These are phyloP conservation scores for Lepiota brunneoincarnata DNA, from an alignment of 768 basidiomycete genomes.

Conservation along the genomic window DNA sequence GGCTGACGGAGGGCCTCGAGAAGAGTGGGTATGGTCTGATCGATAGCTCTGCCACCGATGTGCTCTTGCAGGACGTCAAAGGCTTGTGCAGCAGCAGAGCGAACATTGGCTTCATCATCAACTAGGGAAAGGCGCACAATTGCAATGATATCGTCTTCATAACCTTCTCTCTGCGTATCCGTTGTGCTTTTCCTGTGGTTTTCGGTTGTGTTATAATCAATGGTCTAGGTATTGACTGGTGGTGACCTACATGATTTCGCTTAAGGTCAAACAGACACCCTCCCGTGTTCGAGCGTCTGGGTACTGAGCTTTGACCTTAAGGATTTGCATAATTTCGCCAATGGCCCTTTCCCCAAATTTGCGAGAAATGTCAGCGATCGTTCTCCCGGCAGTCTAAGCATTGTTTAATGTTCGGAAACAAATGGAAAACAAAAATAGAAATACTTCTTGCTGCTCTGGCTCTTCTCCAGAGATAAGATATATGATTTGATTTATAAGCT, in stretches of 20 bases:
- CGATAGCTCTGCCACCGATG: conserved; percentile 88
- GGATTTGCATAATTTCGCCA: conserved; percentile 76
- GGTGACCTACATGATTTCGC: conserved; percentile 76
- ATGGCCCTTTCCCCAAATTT: conserved; percentile 94
- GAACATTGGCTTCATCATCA: conserved; percentile 82
- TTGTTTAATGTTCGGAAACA: not conserved
- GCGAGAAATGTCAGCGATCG: conserved; percentile 84
- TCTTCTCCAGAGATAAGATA: conserved; percentile 75
- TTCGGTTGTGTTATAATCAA: conserved; percentile 8
- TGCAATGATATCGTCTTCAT: conserved; percentile 85
- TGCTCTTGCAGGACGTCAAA: conserved; percentile 92
- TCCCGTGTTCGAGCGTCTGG: conserved; percentile 65
- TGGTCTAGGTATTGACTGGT: not conserved
- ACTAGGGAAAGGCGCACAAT: conserved; percentile 85
- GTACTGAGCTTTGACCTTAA: conserved; percentile 65
- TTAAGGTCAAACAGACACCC: conserved; percentile 85
- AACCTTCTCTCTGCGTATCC: conserved; percentile 79
- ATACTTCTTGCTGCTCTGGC: conserved; percentile 87
- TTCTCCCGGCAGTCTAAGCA: conserved; percentile 58
- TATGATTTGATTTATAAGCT: conserved; percentile 78
- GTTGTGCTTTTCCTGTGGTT: conserved; percentile 71
- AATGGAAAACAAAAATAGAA: conserved; percentile 2
- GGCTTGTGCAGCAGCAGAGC: conserved; percentile 83
- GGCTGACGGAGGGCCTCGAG: conserved; percentile 92
- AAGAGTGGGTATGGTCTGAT: conserved; percentile 93